phyloP scores from a whole-genome alignment of 495 filamentous ascomycete species.

The Annulohypoxylon stygium region DNA sequence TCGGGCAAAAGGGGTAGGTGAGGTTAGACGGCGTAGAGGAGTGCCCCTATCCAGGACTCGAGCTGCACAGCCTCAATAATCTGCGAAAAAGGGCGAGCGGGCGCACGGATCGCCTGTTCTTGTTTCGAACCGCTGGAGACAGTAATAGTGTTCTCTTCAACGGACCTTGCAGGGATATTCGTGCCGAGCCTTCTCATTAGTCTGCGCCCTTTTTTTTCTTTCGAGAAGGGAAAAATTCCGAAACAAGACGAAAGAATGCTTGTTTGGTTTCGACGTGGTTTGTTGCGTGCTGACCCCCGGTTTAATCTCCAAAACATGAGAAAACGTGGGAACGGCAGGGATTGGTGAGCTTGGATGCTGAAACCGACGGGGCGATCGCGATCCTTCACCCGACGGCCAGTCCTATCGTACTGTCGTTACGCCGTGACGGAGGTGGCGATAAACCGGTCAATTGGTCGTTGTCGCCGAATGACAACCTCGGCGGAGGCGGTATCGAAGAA shows the following conservation, averaged over 20 bases:
- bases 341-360: conserved; percentile 12
- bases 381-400: conserved; percentile 58
- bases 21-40: background rate
- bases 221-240: conserved; percentile 22
- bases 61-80: conserved; percentile 11
- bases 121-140: conserved; percentile 27
- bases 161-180: conserved; percentile 32
- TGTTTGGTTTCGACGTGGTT: conserved; percentile 3
- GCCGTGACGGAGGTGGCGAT: conserved; percentile 57
- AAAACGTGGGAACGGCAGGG: conserved; percentile 29
- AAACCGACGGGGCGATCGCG: conserved; percentile 21
- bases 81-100: background rate
- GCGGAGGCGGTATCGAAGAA: conserved; percentile 58
- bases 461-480: conserved; percentile 55
- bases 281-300: conserved; percentile 1
- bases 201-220: background rate
- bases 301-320: conserved; percentile 28
- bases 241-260: conserved; percentile 35
- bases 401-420: conserved; percentile 55
- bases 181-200: conserved; percentile 37
- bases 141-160: conserved; percentile 14
- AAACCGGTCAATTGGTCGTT: conserved; percentile 53
- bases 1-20: background rate
- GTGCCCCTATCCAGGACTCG: conserved; percentile 2
- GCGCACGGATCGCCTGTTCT: conserved; percentile 15